Base-by-base conservation (phyloP, 1,139 yeast species). In the Taphrina wiesneri region DNA sequence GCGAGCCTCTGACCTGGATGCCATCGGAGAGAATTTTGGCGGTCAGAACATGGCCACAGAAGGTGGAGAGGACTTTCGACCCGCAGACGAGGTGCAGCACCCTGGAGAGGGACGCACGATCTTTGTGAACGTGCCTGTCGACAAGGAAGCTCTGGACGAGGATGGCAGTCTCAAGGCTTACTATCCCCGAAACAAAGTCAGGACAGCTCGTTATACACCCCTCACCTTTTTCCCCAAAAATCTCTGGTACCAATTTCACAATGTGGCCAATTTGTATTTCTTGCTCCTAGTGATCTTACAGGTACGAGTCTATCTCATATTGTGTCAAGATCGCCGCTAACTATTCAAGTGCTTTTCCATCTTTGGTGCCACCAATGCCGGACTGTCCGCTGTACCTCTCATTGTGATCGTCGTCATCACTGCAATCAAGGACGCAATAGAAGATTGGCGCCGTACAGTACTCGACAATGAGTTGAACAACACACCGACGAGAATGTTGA, bases 141-240 rank as follows among this genome's bases (percentile, higher is more conserved):
- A 28, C 28, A 28, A 43, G 19, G 54, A 62, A 19, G 61, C 30
- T 32, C 47, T 62, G 36, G 53, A 53, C 23, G 65, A 62, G 21
- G 65, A 61, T 43, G 65, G 65, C 30, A 21, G 39, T 5, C 52
- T 49, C 30, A 32, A 26, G 36, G 73, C 77, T 11, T 70, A 74
- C 15, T 93, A 87, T 75, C 86, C 96, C 1, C 83, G 96, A 75
- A 93, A 93, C 79, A 93, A 93, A 77, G 90, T 93, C 72, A 86
- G 97, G 79, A 92, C 99, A 0, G 91, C 99, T 3, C 92, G 91
- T 77, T 93, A 93, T 76, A 92, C 98, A 9, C 97, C 97, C 4
- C 74, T 93, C 61, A 80, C 95, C 4, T 93, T 93, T 73, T 74
- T 93, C 54, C 98, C 98, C 15, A 91, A 90, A 77, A 92, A 93